Evolutionary conservation across 2,329 filamentous ascomycete species (phyloP), one percentile per base, ranked within the genome.

Genomic region (Akanthomyces dipterigenus): DNA sequence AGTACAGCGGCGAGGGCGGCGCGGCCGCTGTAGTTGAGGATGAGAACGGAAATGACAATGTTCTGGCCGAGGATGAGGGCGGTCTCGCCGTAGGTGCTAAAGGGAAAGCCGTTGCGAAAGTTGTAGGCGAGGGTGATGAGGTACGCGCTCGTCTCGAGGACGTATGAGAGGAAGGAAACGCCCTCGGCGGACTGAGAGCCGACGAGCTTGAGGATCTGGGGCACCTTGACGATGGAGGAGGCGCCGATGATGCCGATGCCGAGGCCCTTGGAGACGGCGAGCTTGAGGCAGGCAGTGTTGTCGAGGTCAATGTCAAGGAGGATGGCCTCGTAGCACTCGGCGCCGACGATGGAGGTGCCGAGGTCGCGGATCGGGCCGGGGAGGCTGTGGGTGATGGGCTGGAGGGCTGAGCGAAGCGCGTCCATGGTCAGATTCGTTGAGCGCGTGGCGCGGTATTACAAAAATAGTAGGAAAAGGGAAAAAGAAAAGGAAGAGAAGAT

Each of bases 31-130:
- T 92, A 98, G 72, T 89, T 88, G 73, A 99, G 79, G 46, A 99
- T 92, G 68, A 98, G 76, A 55, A 92, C 85, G 5, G 88, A 88
- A 72, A 99, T 96, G 63, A 92, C 84, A 48, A 98, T 85, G 76
- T 99, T 96, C 79, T 99, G 95, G 63, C 88, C 87, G 55, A 95
- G 83, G 68, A 99, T 97, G 70, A 98, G 81, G 42, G 90, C 92
- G 31, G 91, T 93, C 83, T 99, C 95, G 74, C 95, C 95, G 74
- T 90, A 99, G 12, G 95, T 99, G 82, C 89, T 96, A 77, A 99
- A 97, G 3, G 95, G 93, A 68, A 96, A 97, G 26, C 87, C 88
- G 70, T 92, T 91, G 72, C 95, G 91, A 66, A 90, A 82, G 74
- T 96, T 96, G 81, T 99, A 99, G 57, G 91, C 90, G 67, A 99